Conservation (phyloP, 495 filamentous ascomycete genomes). For the Hypomontagnella submonticulosa region DNA sequence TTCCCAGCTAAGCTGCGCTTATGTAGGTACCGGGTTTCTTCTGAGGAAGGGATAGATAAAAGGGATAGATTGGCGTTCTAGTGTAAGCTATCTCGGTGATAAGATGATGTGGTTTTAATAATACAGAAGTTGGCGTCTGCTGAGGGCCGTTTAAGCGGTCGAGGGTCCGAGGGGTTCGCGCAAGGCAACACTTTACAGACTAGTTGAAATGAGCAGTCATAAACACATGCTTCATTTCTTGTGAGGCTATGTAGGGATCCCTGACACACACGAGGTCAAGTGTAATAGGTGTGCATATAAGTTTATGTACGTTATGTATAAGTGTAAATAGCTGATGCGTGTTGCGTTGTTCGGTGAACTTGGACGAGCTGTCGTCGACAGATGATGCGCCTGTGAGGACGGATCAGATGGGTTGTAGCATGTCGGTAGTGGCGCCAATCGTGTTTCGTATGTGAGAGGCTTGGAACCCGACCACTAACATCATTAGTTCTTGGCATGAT, state of each 20-base stretch:
- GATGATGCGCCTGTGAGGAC: constrained; percentile 17
- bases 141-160: constrained; percentile 28
- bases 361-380: neutral
- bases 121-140: constrained; percentile 16
- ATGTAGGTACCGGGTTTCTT: constrained; percentile 34
- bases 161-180: constrained; percentile 14
- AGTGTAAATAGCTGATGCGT: constrained; percentile 11
- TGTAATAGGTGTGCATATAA: constrained; percentile 8
- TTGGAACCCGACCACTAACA: too few species aligned
- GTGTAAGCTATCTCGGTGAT: constrained; percentile 10
- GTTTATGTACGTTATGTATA: neutral
- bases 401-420: neutral
- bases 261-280: constrained; percentile 17
- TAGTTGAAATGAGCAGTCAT: constrained; percentile 23
- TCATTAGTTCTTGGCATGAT: too few species aligned
- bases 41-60: constrained; percentile 14
- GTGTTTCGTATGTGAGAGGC: constrained; percentile 7
- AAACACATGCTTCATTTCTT: constrained; percentile 1
- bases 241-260: constrained; percentile 10
- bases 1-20: constrained; percentile 34
- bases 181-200: constrained; percentile 22
- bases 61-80: constrained; percentile 27
- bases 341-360: constrained; percentile 7
- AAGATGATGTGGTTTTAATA: constrained; percentile 33
- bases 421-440: constrained; percentile 2